Conservation (phyloP, 352 stramenopile genomes). For the Hyaloperonospora arabidopsidis region DNA sequence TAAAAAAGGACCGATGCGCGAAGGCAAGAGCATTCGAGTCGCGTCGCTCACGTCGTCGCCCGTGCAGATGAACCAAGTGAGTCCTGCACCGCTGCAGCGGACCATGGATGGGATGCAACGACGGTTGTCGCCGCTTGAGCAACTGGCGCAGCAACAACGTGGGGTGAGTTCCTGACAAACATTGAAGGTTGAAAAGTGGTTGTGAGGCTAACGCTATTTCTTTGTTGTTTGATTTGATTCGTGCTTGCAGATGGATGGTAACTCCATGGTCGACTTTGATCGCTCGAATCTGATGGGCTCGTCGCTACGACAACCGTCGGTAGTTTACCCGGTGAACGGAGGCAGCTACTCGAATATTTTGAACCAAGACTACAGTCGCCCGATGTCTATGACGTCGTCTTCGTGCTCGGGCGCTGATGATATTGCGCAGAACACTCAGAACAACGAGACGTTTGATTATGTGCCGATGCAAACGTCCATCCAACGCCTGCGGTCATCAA, state of each 20-base stretch:
- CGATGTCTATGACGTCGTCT: slow-evolving; percentile 32
- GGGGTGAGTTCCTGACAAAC: slow-evolving; percentile 24
- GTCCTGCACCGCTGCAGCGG: slow-evolving; percentile 12
- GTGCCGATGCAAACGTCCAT: slow-evolving; percentile 34
- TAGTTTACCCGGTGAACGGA: slow-evolving; percentile 24
- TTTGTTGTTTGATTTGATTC: background rate
- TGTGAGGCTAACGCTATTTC: slow-evolving; percentile 2
- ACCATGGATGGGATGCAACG: slow-evolving; percentile 19
- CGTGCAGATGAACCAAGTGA: slow-evolving; percentile 19
- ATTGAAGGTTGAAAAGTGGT: slow-evolving; percentile 1
- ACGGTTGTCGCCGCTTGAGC: slow-evolving; percentile 18
- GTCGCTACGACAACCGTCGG: slow-evolving; percentile 34
- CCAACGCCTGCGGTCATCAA: slow-evolving; percentile 25
- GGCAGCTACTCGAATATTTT: slow-evolving; percentile 29
- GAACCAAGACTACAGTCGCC: slow-evolving; percentile 23
- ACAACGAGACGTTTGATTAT: slow-evolving; percentile 39
- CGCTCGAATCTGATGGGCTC: slow-evolving; percentile 37
- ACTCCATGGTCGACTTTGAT: slow-evolving; percentile 40
- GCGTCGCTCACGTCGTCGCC: slow-evolving; percentile 47
- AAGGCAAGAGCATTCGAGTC: slow-evolving; percentile 75
- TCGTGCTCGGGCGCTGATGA: slow-evolving; percentile 17
- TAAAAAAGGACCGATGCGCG: slow-evolving; percentile 75
- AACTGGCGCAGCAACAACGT: slow-evolving; percentile 20
- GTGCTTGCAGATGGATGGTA: slow-evolving; percentile 21
- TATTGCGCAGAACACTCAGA: slow-evolving; percentile 29